These are phyloP conservation scores for Scheffersomyces spartinae DNA, from an alignment of 805 yeast genomes.

Conservation along the genomic window DNA sequence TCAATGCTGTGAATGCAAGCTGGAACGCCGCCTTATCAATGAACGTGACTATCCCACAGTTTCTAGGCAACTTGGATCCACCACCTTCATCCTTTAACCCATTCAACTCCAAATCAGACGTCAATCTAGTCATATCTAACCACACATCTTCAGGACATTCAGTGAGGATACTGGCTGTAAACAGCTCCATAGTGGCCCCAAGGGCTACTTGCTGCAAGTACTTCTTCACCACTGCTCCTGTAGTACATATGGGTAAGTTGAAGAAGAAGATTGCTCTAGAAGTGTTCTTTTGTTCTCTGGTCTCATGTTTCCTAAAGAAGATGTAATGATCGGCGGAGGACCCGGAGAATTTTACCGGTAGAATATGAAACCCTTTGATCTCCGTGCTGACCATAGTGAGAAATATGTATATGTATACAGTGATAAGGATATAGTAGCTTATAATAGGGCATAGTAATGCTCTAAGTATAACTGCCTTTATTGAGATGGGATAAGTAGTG, in stretches of 20 bases:
- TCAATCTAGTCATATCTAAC: constrained; percentile 44
- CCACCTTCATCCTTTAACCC: constrained; percentile 14
- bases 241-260: constrained; percentile 61
- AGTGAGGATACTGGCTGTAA: constrained; percentile 20
- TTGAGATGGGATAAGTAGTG: no score
- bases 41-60: constrained; percentile 63
- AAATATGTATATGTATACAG: no score
- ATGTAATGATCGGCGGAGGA: constrained; percentile 40
- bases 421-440: no score
- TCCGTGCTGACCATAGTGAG: constrained; percentile 25
- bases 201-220: constrained; percentile 49
- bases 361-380: constrained; percentile 45
- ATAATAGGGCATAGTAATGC: no score
- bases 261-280: constrained; percentile 60
- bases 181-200: constrained; percentile 51
- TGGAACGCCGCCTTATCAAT: constrained; percentile 59
- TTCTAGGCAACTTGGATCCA: constrained; percentile 48
- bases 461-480: no score
- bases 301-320: constrained; percentile 54
- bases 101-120: constrained; percentile 40
- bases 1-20: no score
- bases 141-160: constrained; percentile 35
- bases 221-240: constrained; percentile 38
- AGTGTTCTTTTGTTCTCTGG: constrained; percentile 27
- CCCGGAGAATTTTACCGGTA: constrained; percentile 35